A percentile compares a stretch with the other conserved stretches of the same genome.
phyloP scores from a whole-genome alignment of 139 green algal species.

The Chlamydomonas sphaeroides region DNA sequence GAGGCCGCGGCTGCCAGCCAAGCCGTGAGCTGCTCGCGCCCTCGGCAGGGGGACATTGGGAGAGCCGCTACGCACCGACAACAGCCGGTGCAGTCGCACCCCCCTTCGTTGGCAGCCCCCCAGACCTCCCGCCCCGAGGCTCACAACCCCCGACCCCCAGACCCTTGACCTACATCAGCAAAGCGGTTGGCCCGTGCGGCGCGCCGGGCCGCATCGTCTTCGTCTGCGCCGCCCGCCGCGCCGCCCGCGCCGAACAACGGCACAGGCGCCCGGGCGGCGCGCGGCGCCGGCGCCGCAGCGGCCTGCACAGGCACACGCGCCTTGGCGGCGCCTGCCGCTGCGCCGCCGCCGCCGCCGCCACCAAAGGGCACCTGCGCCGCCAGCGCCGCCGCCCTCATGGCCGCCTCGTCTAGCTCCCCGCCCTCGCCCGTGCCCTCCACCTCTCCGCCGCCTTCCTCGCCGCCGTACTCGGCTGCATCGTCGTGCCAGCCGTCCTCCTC shows the following conservation, averaged over 20 bases:
- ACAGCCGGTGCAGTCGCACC: too few relatives aligned
- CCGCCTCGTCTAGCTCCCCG: background rate
- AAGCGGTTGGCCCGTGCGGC: background rate
- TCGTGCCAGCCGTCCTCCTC: background rate
- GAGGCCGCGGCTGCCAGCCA: too few relatives aligned
- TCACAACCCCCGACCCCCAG: too few relatives aligned
- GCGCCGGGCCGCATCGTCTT: background rate
- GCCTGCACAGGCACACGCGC: background rate
- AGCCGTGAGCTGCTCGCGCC: too few relatives aligned
- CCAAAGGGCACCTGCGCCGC: background rate
- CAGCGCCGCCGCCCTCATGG: background rate
- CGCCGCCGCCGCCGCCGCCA: background rate
- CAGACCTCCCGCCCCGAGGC: too few relatives aligned
- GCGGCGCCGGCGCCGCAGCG: background rate
- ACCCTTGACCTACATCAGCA: too few relatives aligned
- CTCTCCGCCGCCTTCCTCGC: background rate
- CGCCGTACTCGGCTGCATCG: too few relatives aligned
- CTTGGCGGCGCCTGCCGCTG: background rate
- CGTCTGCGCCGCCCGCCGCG: background rate
- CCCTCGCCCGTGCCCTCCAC: background rate
- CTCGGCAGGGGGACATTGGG: too few relatives aligned
- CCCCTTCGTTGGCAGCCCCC: too few relatives aligned
- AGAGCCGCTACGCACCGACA: too few relatives aligned
- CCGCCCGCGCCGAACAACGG: background rate
- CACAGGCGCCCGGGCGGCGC: background rate